Evolutionary conservation across 768 basidiomycete genomes (phyloP), one percentile per base, ranked within the genome.

Genomic region (Cystofilobasidium capitatum): DNA sequence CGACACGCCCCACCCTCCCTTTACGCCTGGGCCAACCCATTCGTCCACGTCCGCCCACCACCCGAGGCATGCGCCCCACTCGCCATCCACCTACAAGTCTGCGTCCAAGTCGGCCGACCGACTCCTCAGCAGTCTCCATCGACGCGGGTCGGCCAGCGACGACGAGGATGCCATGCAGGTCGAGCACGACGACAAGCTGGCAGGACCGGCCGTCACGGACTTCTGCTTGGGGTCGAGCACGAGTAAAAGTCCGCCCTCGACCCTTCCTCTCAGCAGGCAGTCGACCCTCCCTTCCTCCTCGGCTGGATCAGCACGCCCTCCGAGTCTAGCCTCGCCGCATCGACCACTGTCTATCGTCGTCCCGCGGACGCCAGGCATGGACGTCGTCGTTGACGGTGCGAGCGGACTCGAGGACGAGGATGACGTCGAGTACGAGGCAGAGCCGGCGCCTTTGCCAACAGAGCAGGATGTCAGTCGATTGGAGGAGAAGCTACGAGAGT

Each of bases 391-490:
- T 22, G 45, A 59, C 22, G 55, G 51, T 29, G 64, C 22, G 10
- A 40, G 51, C 6, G 64, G 58, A 22, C 24, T 22, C 1, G 63
- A 64, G 40, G 49, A 58, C n/a, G 58, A 58, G 29, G 57, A 47
- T 14, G 64, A 35, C 24, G 64, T 58, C 8, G 29, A 35, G 26
- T 14, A n/a, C 22, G 51, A 54, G 10, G 55, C 29, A 24, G 64
- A 42, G 1, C 40, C 40, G 1, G 55, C 40, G 29, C n/a, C 39
- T 0, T 31, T 65, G 22, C 55, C 58, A 2, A 39, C 44, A 13
- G 58, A 60, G 31, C 26, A 59, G 13, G 65, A 66, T 17, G 47
- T 67, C 49, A 37, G 39, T 24, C 31, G 26, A 5, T 37, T 67
- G 12, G 49, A 61, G 51, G 66, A 40, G 20, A 55, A 54, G 29